Base-by-base conservation (phyloP, 2,329 filamentous ascomycete genomes). In the Penicillium sp. region DNA sequence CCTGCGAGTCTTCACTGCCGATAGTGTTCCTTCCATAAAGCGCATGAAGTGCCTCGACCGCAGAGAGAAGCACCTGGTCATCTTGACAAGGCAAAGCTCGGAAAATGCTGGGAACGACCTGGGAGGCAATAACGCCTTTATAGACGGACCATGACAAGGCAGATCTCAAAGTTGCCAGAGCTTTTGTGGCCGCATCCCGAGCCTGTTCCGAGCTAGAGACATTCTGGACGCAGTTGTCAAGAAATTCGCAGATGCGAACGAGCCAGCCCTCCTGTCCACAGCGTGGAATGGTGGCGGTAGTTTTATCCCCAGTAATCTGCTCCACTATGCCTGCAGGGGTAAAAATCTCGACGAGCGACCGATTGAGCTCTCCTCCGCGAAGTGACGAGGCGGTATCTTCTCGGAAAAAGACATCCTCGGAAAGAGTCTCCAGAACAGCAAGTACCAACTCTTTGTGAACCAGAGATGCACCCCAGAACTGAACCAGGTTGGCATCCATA, bases 271-370 rank as follows among this genome's bases (percentile, higher is more conserved):
- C 87, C 35, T 84, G 76, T 13, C 86, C 88, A 64, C 74, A 85
- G 34, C 91, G 83, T 48, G 95, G 81, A 45, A 84, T 78, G 24
- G 83, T 75, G 41, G 78, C 80, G 34, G 78, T 75, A 56, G 88
- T 83, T 58, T 88, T 78, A 59, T 84, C 83, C 10, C 87, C 84
- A 61, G 89, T 88, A 22, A 85, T 77, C 56, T 94, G 85, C 54
- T 80, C 72, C 48, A 95, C 80, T 19, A 95, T 83, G 1, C 76
- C 72, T 22, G 81, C 76, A 1, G 93, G 88, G 0, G 90, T 95
- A 67, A 95, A 94, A 54, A 97, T 89, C 67, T 97, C 93, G 54
- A 97, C 87, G 62, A 93, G 86, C 10, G 88, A 87, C 65, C 88
- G 87, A 65, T 89, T 95, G 54, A 98, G 78, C 48, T 87, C 81